phyloP scores from a whole-genome alignment of 371 early-diverging fungal genomes.

The Haplosporangium sp. region DNA sequence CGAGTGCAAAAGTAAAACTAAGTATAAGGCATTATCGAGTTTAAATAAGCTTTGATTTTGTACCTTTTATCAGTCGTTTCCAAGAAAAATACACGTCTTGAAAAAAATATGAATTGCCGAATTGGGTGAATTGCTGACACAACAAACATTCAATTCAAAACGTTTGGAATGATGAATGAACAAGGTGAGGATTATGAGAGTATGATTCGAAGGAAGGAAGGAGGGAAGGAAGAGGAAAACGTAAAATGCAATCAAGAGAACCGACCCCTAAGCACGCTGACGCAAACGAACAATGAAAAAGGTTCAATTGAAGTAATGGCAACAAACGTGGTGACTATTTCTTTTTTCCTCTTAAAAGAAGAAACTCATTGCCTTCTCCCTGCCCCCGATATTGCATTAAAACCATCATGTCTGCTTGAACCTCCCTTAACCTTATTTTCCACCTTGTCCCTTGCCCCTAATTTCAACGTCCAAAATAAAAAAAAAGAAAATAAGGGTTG shows the following conservation, averaged over 20 bases:
- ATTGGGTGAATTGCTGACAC: too few species aligned
- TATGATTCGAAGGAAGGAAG: background rate
- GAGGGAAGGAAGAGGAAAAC: background rate
- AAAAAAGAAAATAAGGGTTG: background rate
- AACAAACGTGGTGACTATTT: background rate
- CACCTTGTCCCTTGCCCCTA: background rate
- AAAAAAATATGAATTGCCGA: too few species aligned
- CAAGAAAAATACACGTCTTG: too few species aligned
- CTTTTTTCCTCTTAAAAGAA: background rate
- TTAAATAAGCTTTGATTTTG: too few species aligned
- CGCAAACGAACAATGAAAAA: background rate
- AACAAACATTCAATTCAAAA: too few species aligned
- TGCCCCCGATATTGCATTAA: background rate
- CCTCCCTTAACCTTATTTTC: background rate
- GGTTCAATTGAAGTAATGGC: too few species aligned
- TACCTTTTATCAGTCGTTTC: too few species aligned
- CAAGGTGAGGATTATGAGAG: background rate
- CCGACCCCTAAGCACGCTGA: background rate
- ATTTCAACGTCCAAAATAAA: background rate
- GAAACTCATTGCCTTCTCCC: too few species aligned
- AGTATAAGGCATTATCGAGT: too few species aligned
- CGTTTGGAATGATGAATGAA: too few species aligned
- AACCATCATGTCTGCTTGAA: background rate
- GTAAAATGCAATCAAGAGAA: background rate
- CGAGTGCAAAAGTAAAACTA: too few species aligned